Conservation (phyloP, 768 basidiomycete species). For the Leccinum subgranulosum region DNA sequence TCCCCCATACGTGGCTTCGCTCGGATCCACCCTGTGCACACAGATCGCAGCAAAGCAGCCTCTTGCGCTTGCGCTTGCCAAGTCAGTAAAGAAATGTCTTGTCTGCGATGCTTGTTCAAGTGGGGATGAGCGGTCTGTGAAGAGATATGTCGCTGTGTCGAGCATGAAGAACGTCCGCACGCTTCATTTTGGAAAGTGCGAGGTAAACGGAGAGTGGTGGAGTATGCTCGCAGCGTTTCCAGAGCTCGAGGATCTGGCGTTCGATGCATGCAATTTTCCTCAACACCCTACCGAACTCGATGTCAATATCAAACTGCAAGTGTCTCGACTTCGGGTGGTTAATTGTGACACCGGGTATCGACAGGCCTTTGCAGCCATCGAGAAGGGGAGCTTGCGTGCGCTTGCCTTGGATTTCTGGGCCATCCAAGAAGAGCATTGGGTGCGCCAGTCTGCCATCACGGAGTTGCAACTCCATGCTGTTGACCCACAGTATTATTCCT, state of each 20-base stretch:
- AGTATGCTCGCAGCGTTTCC: neutral
- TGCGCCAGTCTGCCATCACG: neutral
- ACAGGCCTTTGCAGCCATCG: neutral
- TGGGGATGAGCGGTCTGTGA: neutral
- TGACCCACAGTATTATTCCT: neutral
- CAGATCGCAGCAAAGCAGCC: neutral
- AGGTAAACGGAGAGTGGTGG: neutral
- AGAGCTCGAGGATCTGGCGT: neutral
- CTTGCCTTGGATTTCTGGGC: neutral
- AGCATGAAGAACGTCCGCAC: neutral
- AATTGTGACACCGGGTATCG: neutral
- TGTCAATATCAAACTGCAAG: neutral
- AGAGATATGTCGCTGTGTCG: neutral
- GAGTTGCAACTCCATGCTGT: neutral
- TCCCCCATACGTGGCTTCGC: neutral
- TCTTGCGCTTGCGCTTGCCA: neutral
- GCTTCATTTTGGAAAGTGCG: neutral
- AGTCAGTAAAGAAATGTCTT: neutral
- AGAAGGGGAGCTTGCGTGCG: neutral
- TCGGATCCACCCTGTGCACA: neutral
- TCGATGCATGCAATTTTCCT: neutral
- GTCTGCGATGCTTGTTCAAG: too few relatives aligned
- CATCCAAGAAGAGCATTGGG: neutral
- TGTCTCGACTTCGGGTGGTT: neutral
- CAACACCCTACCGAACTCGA: neutral